Base-by-base conservation (phyloP, 345 rosid genomes). In the Pseudoturritis turrita region DNA sequence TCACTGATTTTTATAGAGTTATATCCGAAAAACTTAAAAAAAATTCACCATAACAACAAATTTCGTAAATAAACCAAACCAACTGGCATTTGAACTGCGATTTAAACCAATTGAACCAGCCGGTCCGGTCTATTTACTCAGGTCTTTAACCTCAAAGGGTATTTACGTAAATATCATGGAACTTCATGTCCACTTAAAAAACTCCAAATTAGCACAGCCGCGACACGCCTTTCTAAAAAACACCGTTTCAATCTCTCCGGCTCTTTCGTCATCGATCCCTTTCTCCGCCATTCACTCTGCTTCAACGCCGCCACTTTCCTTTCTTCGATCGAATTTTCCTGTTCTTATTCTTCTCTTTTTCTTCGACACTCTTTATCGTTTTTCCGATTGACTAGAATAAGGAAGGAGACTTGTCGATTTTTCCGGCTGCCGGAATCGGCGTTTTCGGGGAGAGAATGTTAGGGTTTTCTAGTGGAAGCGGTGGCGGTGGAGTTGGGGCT, bases 381-480 rank as follows among this genome's bases (percentile, higher is more conserved):
- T n/a, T 56, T 56, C 59, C 13, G 5, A 11, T 39, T 51, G 52
- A 18, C 50, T 49, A 35, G 15, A 29, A 14, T 37, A 63, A 65
- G 19, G 57, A 22, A 54, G 14, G 68, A 40, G 55, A 41, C 68
- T 52, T 53, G 21, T 51, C 22, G 74, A 28, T 68, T 67, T 33
- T 9, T 41, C 29, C 69, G 74, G 62, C 41, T 22, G 13, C 67
- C 62, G 61, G 55, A 39, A 66, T 58, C 72, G 37, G 78, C 12
- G 26, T 19, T 50, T 36, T n/a, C 39, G 15, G 44, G 36, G 15
- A 37, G 60, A 72, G 29, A 73, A 84, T 86, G 91, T 81, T 80
- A 81, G 90, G 86, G 52, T 70, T 73, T 75, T 50, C 85, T 37
- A 84, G 66, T 43, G 87, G 73, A 15, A 81, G 64, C 62, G 76